These are phyloP conservation scores for Gossypium thurberi DNA, from an alignment of 345 rosid species.

Conservation along the genomic window DNA sequence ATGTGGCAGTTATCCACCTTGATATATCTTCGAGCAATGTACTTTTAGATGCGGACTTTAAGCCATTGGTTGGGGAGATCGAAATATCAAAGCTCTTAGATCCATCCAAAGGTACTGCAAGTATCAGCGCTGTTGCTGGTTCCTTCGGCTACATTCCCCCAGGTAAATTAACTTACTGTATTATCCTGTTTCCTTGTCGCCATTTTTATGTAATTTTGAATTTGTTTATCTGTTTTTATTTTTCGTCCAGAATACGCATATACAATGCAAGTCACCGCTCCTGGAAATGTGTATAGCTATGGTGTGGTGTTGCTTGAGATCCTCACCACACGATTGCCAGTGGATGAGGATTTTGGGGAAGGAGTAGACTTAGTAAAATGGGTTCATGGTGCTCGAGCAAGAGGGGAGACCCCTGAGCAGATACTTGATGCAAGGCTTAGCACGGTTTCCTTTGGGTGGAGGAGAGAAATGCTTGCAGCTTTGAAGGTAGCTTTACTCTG, in stretches of 20 bases:
- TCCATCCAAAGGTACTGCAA: slow-evolving; percentile 72
- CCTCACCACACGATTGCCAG: slow-evolving; percentile 73
- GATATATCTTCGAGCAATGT: slow-evolving; percentile 85
- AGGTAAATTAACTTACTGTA: slow-evolving; percentile 34
- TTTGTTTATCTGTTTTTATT: slow-evolving; percentile 3
- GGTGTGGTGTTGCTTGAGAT: slow-evolving; percentile 94
- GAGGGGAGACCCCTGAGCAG: slow-evolving; percentile 72
- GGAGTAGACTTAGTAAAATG: slow-evolving; percentile 83
- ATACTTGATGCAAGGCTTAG: slow-evolving; percentile 79
- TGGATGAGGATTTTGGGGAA: slow-evolving; percentile 85
- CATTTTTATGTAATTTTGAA: neutral
- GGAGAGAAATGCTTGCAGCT: slow-evolving; percentile 92
- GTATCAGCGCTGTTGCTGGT: slow-evolving; percentile 92
- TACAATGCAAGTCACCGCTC: slow-evolving; percentile 89
- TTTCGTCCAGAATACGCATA: slow-evolving; percentile 72
- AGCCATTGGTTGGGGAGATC: slow-evolving; percentile 76
- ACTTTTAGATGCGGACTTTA: slow-evolving; percentile 65
- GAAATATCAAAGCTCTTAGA: slow-evolving; percentile 86
- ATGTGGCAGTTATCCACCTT: slow-evolving; percentile 80
- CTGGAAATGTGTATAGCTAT: slow-evolving; percentile 88
- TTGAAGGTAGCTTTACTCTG: slow-evolving; percentile 81
- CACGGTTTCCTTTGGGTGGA: slow-evolving; percentile 77
- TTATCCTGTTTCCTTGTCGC: neutral
- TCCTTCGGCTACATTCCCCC: slow-evolving; percentile 96
- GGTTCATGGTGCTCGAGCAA: slow-evolving; percentile 74